These are phyloP conservation scores for Penicillium capsulatum DNA, from an alignment of 2,329 filamentous ascomycete genomes.

Conservation along the genomic window DNA sequence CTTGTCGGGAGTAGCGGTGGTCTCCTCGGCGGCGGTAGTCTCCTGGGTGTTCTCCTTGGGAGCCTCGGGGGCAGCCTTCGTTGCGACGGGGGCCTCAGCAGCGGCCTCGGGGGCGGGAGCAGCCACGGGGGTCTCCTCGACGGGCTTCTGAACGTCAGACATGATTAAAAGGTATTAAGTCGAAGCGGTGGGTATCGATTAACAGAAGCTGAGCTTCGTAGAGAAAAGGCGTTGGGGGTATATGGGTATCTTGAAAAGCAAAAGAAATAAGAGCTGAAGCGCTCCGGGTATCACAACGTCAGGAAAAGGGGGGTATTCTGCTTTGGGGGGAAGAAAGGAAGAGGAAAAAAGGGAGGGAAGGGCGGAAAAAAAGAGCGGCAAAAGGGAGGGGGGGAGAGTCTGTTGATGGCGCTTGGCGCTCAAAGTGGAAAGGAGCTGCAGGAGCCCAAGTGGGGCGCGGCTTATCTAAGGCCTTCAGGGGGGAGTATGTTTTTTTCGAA, in stretches of 20 bases:
- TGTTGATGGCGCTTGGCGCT: constrained; percentile 18
- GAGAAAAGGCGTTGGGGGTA: constrained; percentile 7
- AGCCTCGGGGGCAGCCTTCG: constrained; percentile 10
- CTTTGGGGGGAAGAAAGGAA: constrained; percentile 14
- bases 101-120: constrained; percentile 16
- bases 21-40: constrained; percentile 14
- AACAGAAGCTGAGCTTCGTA: constrained; percentile 21
- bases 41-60: constrained; percentile 15
- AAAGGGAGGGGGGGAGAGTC: constrained; percentile 4
- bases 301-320: constrained; percentile 20
- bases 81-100: constrained; percentile 10
- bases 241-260: constrained; percentile 25
- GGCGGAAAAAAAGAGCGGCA: constrained; percentile 19
- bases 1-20: constrained; percentile 7
- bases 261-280: constrained; percentile 26
- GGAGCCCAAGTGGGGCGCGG: constrained; percentile 19
- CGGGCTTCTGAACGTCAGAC: constrained; percentile 25
- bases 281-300: constrained; percentile 27
- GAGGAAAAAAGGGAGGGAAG: constrained; percentile 20
- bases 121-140: constrained; percentile 26
- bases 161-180: constrained; percentile 27
- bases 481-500: neutral
- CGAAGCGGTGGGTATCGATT: constrained; percentile 21
- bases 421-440: constrained; percentile 25
- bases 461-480: constrained; percentile 19